phyloP scores from a whole-genome alignment of 371 early-diverging fungal genomes.

The Haplosporangium sp. region DNA sequence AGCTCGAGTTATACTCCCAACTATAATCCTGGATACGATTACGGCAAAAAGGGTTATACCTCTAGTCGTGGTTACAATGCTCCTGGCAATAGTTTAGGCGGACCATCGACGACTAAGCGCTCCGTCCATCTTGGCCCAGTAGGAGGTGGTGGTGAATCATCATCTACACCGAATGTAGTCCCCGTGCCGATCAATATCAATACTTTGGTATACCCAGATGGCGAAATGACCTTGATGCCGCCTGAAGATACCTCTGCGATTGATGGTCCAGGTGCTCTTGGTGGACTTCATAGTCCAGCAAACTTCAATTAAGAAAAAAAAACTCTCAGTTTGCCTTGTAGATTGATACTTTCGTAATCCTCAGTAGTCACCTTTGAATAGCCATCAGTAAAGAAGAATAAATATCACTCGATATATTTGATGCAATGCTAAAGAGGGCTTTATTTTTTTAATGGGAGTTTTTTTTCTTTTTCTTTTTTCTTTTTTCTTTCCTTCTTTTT shows the following conservation, averaged over 20 bases:
- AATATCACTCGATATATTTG: not conserved
- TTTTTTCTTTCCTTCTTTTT: too few species aligned
- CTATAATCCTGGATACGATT: not conserved
- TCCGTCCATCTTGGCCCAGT: not conserved
- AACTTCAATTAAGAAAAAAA: not conserved
- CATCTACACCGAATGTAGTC: slow-evolving; percentile 9
- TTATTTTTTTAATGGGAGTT: not conserved
- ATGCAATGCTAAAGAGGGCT: not conserved
- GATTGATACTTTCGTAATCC: too few species aligned
- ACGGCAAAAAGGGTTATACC: not conserved
- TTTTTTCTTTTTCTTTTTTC: not conserved
- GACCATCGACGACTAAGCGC: not conserved
- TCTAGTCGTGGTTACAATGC: not conserved
- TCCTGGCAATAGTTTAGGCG: not conserved
- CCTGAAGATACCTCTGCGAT: not conserved
- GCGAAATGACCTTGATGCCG: slow-evolving; percentile 26
- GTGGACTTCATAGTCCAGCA: not conserved
- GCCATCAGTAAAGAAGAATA: not conserved
- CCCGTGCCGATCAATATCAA: slow-evolving; percentile 39
- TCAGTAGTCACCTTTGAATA: not conserved
- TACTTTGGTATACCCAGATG: slow-evolving; percentile 33
- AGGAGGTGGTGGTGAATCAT: too few species aligned
- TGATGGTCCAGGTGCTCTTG: slow-evolving; percentile 4
- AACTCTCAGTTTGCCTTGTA: not conserved
- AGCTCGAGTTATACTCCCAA: not conserved